A percentile compares a stretch with the other conserved stretches of the same genome.
phyloP scores from a whole-genome alignment of 805 yeast genomes.

The Clavispora asparagi region DNA sequence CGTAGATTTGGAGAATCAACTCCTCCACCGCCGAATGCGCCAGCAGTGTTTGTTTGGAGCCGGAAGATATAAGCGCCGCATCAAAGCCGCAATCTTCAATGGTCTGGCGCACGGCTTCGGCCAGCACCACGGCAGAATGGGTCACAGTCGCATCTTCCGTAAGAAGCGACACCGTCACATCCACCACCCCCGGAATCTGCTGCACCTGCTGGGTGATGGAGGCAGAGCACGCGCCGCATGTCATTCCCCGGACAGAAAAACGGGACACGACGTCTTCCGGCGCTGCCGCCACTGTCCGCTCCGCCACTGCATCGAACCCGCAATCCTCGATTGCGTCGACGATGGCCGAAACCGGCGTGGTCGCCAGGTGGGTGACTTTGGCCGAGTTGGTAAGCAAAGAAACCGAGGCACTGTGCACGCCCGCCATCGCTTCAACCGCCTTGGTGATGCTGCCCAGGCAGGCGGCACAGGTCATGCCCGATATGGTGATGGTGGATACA shows the following conservation, averaged over 20 bases:
- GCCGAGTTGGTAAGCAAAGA: conserved; percentile 14
- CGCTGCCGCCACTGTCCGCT: background rate
- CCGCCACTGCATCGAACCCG: conserved; percentile 23
- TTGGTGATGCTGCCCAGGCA: conserved; percentile 14
- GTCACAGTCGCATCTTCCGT: conserved; percentile 67
- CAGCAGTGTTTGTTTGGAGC: background rate
- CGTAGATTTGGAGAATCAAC: conserved; percentile 28
- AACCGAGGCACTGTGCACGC: conserved; percentile 9
- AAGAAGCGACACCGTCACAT: conserved; percentile 62
- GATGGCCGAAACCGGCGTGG: conserved; percentile 2
- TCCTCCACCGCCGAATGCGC: conserved; percentile 1
- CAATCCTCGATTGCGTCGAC: conserved; percentile 22
- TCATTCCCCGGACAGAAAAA: conserved; percentile 69
- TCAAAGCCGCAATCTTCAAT: conserved; percentile 58
- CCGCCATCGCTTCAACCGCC: conserved; percentile 8
- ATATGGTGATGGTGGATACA: conserved; percentile 1
- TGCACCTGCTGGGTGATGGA: conserved; percentile 56
- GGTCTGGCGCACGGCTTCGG: conserved; percentile 40
- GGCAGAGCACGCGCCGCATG: conserved; percentile 81
- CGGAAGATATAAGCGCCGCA: conserved; percentile 4
- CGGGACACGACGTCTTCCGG: conserved; percentile 4
- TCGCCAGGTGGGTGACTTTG: conserved; percentile 4
- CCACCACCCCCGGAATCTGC: conserved; percentile 44
- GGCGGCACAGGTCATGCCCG: conserved; percentile 18
- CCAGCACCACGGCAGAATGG: conserved; percentile 35